These are phyloP conservation scores for Cucumis cinereus DNA, from an alignment of 306 rosid genomes.

Conservation along the genomic window DNA sequence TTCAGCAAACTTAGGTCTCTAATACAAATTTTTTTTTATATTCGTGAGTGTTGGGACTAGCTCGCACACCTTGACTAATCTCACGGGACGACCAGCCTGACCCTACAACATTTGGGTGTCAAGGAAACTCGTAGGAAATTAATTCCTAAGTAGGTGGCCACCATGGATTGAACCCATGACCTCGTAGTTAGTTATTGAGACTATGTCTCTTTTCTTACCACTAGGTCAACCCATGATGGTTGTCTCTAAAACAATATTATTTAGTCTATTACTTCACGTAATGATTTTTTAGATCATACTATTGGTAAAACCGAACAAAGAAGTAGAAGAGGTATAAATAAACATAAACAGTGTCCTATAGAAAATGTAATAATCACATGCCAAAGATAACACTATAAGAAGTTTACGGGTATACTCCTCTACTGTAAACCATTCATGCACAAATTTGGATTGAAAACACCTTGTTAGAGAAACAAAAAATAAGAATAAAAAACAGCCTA, in stretches of 20 bases:
- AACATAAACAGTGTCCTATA: background rate
- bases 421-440: background rate
- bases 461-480: background rate
- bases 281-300: background rate
- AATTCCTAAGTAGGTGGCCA: too few relatives aligned
- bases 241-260: background rate
- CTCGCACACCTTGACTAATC: too few relatives aligned
- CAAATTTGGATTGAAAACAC: background rate
- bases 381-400: background rate
- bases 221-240: too few relatives aligned
- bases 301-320: background rate
- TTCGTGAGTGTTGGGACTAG: too few relatives aligned
- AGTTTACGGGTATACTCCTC: background rate
- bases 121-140: too few relatives aligned
- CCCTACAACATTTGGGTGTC: too few relatives aligned
- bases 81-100: too few relatives aligned
- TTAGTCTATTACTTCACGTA: background rate
- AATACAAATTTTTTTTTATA: too few relatives aligned
- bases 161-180: too few relatives aligned
- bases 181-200: too few relatives aligned
- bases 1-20: slow-evolving; percentile 8
- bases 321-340: background rate
- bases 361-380: background rate
- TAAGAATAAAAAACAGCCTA: background rate
- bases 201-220: too few relatives aligned